Percentiles rank a stretch among this genome's conserved stretches.
These are phyloP conservation scores for Trichoderma afroharzianum DNA, from an alignment of 2,329 filamentous ascomycete genomes.

Conservation along the genomic window DNA sequence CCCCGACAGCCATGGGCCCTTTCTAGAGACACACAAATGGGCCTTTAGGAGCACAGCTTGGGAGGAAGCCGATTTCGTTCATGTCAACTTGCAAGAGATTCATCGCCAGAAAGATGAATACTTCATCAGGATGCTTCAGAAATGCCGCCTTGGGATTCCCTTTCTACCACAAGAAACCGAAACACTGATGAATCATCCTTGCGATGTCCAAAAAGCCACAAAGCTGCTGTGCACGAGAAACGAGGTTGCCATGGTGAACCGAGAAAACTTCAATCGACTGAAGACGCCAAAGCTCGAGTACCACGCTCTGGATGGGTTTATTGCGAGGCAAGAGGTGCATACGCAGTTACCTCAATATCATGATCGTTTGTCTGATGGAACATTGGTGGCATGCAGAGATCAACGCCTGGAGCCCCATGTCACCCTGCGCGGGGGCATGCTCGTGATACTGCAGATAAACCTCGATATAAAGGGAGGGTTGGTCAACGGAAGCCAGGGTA, in stretches of 20 bases:
- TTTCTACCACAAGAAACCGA: neutral
- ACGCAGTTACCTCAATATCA: neutral
- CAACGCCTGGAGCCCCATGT: conserved; percentile 21
- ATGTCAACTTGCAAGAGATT: conserved; percentile 52
- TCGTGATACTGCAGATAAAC: conserved; percentile 28
- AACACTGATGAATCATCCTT: conserved; percentile 7
- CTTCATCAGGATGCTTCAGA: conserved; percentile 14
- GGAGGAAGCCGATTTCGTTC: conserved; percentile 51
- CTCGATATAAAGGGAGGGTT: conserved; percentile 20
- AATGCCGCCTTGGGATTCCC: conserved; percentile 9
- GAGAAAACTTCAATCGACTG: neutral
- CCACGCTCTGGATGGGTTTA: conserved; percentile 10
- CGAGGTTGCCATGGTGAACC: conserved; percentile 9
- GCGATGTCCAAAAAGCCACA: conserved; percentile 9
- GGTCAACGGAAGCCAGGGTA: conserved; percentile 29
- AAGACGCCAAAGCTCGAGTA: neutral
- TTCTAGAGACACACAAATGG: conserved; percentile 53
- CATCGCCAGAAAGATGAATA: conserved; percentile 53
- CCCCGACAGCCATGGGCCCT: neutral
- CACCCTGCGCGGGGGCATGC: conserved; percentile 20
- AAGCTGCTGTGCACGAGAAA: conserved; percentile 10
- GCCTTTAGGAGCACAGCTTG: conserved; percentile 57
- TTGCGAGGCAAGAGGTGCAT: neutral
- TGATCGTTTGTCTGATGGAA: conserved; percentile 14
- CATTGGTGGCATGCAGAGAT: conserved; percentile 15